A percentile compares a stretch with the other conserved stretches of the same genome.
These are phyloP conservation scores for Pythium utonaiense DNA, from an alignment of 352 stramenopile genomes.

Conservation along the genomic window DNA sequence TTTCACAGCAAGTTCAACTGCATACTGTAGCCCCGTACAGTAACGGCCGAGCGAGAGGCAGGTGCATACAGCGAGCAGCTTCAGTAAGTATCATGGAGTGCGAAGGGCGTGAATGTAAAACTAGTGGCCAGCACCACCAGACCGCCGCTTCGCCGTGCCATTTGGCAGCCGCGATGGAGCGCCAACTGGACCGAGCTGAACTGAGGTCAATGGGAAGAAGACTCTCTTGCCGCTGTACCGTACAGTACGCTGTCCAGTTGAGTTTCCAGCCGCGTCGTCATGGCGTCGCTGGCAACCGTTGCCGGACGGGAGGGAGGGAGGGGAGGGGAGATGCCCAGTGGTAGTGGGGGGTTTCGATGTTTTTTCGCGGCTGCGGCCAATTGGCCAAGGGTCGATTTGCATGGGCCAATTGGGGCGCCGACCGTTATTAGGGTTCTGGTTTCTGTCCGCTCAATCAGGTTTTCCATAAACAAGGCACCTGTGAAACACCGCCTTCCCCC, in stretches of 20 bases:
- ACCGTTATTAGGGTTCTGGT: neutral
- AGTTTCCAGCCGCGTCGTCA: no score
- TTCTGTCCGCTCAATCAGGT: neutral
- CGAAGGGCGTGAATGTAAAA: no score
- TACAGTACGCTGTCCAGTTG: no score
- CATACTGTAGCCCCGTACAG: no score
- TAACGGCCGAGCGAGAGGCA: slow-evolving; percentile 2
- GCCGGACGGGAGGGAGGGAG: no score
- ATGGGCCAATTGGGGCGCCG: neutral
- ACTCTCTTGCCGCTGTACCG: neutral
- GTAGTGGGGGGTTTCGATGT: slow-evolving; percentile 1
- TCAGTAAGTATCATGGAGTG: no score
- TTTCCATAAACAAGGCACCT: no score
- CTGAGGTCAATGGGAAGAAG: neutral
- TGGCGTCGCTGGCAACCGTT: no score
- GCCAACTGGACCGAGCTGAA: neutral
- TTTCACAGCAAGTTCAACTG: slow-evolving; percentile 2
- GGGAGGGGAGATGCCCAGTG: no score
- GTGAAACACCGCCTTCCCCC: no score
- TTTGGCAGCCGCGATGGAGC: neutral
- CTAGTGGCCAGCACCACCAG: neutral
- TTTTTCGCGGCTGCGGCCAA: slow-evolving; percentile 2
- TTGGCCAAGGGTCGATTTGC: neutral
- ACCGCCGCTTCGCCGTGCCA: neutral
- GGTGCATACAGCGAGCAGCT: neutral